Evolutionary conservation across 164 flowering plant species (phyloP), one percentile per base, ranked within the genome.

Genomic region (Macadamia integrifolia): DNA sequence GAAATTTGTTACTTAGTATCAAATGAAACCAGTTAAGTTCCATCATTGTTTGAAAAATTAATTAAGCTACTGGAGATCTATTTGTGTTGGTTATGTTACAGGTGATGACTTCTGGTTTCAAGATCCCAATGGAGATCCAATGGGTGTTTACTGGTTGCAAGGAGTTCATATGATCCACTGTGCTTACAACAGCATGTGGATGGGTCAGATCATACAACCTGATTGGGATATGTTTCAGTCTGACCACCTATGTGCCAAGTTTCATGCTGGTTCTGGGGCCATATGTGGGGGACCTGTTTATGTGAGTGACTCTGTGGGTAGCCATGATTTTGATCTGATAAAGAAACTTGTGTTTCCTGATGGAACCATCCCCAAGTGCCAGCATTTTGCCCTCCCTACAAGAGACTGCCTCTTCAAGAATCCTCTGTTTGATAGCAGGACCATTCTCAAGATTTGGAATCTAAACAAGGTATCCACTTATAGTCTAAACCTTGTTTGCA

Each of bases 171-270:
- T 89, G 95, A 84, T 90, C 75, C 95, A 91, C 79, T 91, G 97
- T 79, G 87, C 98, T 29, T 91, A 81, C 67, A 93, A 93, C 84
- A 91, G 97, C 77, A 31, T 93, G 80, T 93, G 97, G 97, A 91
- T 91, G 88, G 95, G 95, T 2, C 92, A 93, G 75, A 78, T 89
- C 18, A 86, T 89, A 53, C 95, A 86, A 31, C 97, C 93, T 1
- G 98, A 92, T 74, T 92, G 96, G 98, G 98, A 90, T 68, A 92
- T 92, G 98, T 92, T 92, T 73, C 98, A 90, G 67, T 89, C 95
- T 0, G 89, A 88, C 66, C 98, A 93, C 67, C 29, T 52, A 0
- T 85, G 92, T 63, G 97, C 98, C 0, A 84, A 85, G 59, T 93
- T 81, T 65, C 97, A 90, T 50, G 93, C 97, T 10, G 95, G 86